Conservation (phyloP, 2,329 filamentous ascomycete genomes). For the Phyllosticta capitalensis region DNA sequence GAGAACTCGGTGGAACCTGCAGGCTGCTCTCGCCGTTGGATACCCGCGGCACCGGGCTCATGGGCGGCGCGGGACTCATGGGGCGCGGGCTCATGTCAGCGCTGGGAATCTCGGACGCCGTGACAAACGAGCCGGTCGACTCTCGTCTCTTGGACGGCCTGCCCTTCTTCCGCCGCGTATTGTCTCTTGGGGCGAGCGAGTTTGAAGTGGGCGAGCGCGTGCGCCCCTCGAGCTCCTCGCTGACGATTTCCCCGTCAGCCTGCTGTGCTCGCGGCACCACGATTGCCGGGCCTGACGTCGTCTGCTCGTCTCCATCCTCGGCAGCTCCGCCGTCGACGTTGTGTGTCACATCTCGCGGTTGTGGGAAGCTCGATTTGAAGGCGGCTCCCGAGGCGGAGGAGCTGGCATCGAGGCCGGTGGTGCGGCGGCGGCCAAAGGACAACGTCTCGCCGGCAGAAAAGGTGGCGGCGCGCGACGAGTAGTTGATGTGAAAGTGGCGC, state of each 20-base stretch:
- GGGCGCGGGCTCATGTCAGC: background rate
- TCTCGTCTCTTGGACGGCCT: background rate
- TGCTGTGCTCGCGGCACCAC: conserved; percentile 4
- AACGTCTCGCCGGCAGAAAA: conserved; percentile 42
- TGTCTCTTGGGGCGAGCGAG: background rate
- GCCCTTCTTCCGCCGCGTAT: background rate
- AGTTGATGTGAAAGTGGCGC: conserved; percentile 36
- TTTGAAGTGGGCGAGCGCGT: background rate
- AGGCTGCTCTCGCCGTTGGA: conserved; percentile 7
- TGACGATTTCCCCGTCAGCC: conserved; percentile 3
- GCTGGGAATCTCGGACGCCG: background rate
- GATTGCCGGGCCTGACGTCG: background rate
- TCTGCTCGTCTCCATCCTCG: conserved; percentile 11
- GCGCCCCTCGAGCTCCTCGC: background rate
- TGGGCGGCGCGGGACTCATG: background rate
- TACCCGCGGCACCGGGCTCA: background rate
- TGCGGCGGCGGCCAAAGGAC: conserved; percentile 33
- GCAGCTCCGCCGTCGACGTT: conserved; percentile 18
- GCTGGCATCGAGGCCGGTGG: conserved; percentile 31
- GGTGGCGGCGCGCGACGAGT: conserved; percentile 37
- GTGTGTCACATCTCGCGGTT: conserved; percentile 27
- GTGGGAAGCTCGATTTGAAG: conserved; percentile 33
- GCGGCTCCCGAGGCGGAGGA: conserved; percentile 25
- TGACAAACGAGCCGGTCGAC: conserved; percentile 7
- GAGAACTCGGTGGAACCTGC: conserved; percentile 16